Evolutionary conservation across 768 basidiomycete species (phyloP), one percentile per base, ranked within the genome.

Genomic region (Termitomyces sp.): DNA sequence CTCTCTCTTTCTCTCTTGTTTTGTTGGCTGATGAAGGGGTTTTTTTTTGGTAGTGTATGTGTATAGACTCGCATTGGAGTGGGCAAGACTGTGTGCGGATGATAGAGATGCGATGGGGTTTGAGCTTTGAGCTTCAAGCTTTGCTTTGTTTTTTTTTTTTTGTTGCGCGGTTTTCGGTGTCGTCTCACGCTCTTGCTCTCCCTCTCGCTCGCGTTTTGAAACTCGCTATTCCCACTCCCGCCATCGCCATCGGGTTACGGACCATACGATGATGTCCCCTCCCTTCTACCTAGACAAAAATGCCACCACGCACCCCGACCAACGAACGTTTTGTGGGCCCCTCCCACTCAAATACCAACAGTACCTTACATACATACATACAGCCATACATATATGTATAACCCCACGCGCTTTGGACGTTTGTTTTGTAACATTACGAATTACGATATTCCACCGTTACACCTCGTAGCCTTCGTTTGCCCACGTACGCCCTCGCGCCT

Each of bases 21-120:
- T 3, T 40, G 6, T n/a, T 42, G 22, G 24, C 26, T 44, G 28
- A 47, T 10, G 2, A 0, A 10, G 20, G 12, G 1, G 20, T 4
- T 10, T 18, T 4, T 4, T 2, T 14, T n/a, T 0, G 9, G 61
- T 65, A 92, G 92, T 82, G 36, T 94, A 96, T 68, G 86, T 94
- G 6, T 96, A 91, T 71, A 79, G 94, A 63, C 75, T 96, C 22
- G 90, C 88, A 63, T 71, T 97, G 45, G 94, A 97, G 69, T 98
- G 93, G 78, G 93, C 88, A 33, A 75, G 94, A 16, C 75, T 98
- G 26, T 87, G 82, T 76, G 82, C 87, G 10, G 93, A 97, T 66
- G 90, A 96, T 71, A 80, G 94, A 43, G 88, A 89, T 38, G 74
- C 82, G 30, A 89, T 87, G 90, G 68, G 66, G 56, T 77, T 70